Conservation (phyloP, 129 eudicot species). For the Gnaphalium uliginosum region DNA sequence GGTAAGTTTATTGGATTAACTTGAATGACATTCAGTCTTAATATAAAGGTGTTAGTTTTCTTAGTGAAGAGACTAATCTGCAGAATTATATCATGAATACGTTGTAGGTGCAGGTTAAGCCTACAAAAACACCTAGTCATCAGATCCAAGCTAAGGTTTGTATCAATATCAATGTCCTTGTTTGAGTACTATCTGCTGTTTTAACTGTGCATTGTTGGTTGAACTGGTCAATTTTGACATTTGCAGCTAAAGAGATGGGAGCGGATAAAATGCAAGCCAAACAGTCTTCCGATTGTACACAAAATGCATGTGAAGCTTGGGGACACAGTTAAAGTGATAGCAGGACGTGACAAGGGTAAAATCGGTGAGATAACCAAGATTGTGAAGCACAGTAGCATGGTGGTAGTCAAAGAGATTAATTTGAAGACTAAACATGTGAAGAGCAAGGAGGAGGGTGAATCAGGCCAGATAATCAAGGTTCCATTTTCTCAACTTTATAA, state of each 20-base stretch:
- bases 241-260: conserved; percentile 93
- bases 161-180: conserved; percentile 2
- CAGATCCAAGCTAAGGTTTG: conserved; percentile 68
- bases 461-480: conserved; percentile 88
- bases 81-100: background rate
- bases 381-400: conserved; percentile 75
- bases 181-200: background rate
- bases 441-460: conserved; percentile 80
- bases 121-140: conserved; percentile 44
- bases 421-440: conserved; percentile 93
- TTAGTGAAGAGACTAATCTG: background rate
- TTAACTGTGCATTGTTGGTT: conserved; percentile 9
- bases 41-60: background rate
- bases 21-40: background rate
- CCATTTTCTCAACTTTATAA: conserved; percentile 9
- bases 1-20: background rate
- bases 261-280: conserved; percentile 90
- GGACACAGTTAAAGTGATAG: conserved; percentile 90
- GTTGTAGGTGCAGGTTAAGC: conserved; percentile 53
- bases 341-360: conserved; percentile 91
- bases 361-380: conserved; percentile 73
- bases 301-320: conserved; percentile 96
- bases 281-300: conserved; percentile 84
- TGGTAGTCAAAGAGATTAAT: conserved; percentile 72
- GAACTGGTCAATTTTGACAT: conserved; percentile 8